Percentiles rank a stretch among this genome's conserved stretches.
These are phyloP conservation scores for Fusarium armeniacum DNA, from an alignment of 2,329 filamentous ascomycete genomes.

Conservation along the genomic window DNA sequence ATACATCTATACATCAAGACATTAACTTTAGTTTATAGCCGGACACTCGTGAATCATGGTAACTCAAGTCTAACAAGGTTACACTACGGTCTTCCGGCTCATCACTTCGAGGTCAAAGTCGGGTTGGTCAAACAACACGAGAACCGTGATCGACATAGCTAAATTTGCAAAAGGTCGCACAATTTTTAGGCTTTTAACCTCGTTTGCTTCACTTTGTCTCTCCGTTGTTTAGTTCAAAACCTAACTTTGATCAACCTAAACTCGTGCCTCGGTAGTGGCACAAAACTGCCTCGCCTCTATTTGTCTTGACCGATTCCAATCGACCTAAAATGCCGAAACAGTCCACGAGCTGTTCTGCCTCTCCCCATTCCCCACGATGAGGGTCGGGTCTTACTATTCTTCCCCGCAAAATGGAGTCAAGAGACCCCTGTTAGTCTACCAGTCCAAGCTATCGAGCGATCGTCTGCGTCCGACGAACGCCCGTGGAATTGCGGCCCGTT, in stretches of 20 bases:
- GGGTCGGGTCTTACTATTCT: slow-evolving; percentile 9
- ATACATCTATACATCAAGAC: neutral
- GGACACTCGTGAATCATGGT: neutral
- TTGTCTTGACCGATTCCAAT: neutral
- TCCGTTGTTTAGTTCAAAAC: slow-evolving; percentile 2
- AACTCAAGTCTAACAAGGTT: slow-evolving; percentile 7
- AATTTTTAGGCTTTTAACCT: slow-evolving; percentile 1
- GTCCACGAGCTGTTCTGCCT: slow-evolving; percentile 12
- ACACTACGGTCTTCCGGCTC: slow-evolving; percentile 19
- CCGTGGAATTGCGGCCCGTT: slow-evolving; percentile 44
- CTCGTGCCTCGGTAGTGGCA: neutral
- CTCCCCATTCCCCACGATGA: slow-evolving; percentile 27
- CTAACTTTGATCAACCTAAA: slow-evolving; percentile 1
- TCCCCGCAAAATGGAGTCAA: slow-evolving; percentile 35
- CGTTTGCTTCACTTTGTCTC: neutral
- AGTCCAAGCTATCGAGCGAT: slow-evolving; percentile 33
- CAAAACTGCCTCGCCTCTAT: neutral
- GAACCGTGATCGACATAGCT: slow-evolving; percentile 35
- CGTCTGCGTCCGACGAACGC: slow-evolving; percentile 35
- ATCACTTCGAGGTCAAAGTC: neutral
- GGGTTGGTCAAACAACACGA: slow-evolving; percentile 16
- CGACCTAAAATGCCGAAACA: slow-evolving; percentile 24
- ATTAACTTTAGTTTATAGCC: neutral
- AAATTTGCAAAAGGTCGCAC: slow-evolving; percentile 23
- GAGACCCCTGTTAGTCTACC: slow-evolving; percentile 17